Evolutionary conservation across 1,139 yeast genomes (phyloP), one percentile per base, ranked within the genome.

Genomic region (Arxiozyma bovina): DNA sequence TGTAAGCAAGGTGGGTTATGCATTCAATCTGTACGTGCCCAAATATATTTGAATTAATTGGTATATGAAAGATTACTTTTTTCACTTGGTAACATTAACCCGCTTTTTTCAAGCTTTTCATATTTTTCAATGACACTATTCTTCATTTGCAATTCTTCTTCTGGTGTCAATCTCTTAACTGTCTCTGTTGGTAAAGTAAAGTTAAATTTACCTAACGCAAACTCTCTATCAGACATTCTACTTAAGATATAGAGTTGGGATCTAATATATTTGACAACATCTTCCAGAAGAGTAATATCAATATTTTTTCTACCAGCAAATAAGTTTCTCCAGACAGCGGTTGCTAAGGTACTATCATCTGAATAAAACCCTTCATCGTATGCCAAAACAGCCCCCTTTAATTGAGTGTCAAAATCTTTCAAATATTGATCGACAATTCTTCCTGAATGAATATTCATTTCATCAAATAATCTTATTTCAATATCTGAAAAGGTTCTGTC

Each of bases 361-460:
- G 89, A 80, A 62, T 79, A 81, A 55, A 94, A 78, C 0, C 94
- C 98, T 73, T 93, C 98, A 70, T 94, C 99, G 65, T 91, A 91
- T 1, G 96, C 86, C 64, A 91, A 82, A 2, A 90, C 85, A 47
- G 87, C 78, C 45, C 99, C 99, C 68, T 94, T 80, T 65, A 93
- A 74, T 73, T 93, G 99, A 20, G 89, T 77, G 65, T 91, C 91
- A 70, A 87, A 89, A 67, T 90, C 97, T 70, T 90, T 90, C 73
- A 89, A 77, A 71, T 90, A 89, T 34, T 84, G 83, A 66, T 89
- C 96, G 57, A 90, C 85, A 54, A 89, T 83, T 63, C 95, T 78
- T 57, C 87, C 88, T n/a, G 95, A 85, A 58, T 77, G 77, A 54
- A 94, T 90, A 54, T 85, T 83, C 79, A 93, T 82, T 66, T 91